Evolutionary conservation across 106 monocot genomes (phyloP).

Genomic region (Acorus calamus): DNA sequence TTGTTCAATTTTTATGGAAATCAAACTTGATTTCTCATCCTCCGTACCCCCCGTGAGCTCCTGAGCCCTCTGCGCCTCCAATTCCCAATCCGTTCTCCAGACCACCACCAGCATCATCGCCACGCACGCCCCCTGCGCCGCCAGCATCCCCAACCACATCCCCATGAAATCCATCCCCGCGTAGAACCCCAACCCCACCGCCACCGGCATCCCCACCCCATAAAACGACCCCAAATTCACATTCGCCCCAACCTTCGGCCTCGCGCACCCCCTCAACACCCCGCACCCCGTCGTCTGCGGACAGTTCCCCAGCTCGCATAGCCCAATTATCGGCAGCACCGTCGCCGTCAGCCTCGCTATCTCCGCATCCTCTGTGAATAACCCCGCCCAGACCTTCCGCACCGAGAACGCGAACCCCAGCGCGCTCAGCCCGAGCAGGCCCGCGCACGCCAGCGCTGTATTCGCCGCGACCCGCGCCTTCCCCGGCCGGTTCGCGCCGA

Average conservation of each 20-base stretch:
- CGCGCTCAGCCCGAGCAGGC: constrained; percentile 25
- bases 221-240: constrained; percentile 35
- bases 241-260: constrained; percentile 23
- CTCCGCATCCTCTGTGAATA: constrained; percentile 32
- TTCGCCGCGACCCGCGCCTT: constrained; percentile 25
- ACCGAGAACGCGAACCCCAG: constrained; percentile 29
- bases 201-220: constrained; percentile 29
- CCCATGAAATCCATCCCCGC: constrained; percentile 20
- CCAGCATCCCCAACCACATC: constrained; percentile 25
- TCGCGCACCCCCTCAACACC: constrained; percentile 27
- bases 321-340: constrained; percentile 40
- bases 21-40: too few species aligned
- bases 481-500: constrained; percentile 43
- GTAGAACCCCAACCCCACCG: constrained; percentile 22
- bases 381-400: constrained; percentile 36
- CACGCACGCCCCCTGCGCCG: constrained; percentile 26
- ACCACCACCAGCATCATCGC: constrained; percentile 21
- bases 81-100: constrained; percentile 15
- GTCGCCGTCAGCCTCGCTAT: constrained; percentile 28
- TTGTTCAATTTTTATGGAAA: too few species aligned
- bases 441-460: constrained; percentile 23
- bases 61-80: constrained; percentile 23
- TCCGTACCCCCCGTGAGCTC: too few species aligned
- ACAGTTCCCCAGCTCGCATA: constrained; percentile 46
- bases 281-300: constrained; percentile 44